Percentiles rank a stretch among this genome's conserved stretches.
phyloP scores from a whole-genome alignment of 768 basidiomycete species.

The Hygrophorus pudorinus region DNA sequence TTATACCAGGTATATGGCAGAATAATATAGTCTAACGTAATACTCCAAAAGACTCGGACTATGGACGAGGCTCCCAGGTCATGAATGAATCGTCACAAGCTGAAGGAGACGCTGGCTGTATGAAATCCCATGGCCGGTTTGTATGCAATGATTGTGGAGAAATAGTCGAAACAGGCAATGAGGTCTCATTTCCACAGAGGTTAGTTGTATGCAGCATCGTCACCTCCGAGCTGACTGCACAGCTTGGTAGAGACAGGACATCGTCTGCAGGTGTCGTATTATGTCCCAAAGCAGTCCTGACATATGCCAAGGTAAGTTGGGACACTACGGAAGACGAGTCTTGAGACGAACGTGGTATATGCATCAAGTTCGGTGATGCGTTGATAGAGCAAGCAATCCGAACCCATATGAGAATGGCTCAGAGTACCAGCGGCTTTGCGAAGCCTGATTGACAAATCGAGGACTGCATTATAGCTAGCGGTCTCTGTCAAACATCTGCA shows the following conservation, averaged over 20 bases:
- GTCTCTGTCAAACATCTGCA: slow-evolving; percentile 53
- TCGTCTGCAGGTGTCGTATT: slow-evolving; percentile 21
- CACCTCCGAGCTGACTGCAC: neutral
- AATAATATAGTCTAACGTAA: neutral
- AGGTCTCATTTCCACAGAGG: too few relatives aligned
- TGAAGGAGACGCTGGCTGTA: slow-evolving; percentile 19
- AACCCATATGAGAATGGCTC: slow-evolving; percentile 31
- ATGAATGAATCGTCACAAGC: slow-evolving; percentile 49
- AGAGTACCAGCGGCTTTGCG: slow-evolving; percentile 49
- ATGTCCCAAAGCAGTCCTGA: slow-evolving; percentile 24
- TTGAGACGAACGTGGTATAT: slow-evolving; percentile 36
- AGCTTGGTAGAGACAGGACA: slow-evolving; percentile 8
- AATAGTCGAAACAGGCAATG: too few relatives aligned
- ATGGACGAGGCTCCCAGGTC: slow-evolving; percentile 45
- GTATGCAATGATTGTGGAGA: neutral
- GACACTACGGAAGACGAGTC: neutral
- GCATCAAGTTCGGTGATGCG: slow-evolving; percentile 37
- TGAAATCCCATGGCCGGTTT: slow-evolving; percentile 22
- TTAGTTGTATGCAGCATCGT: slow-evolving; percentile 1
- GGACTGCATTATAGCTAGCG: slow-evolving; percentile 43
- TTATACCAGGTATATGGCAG: too few relatives aligned
- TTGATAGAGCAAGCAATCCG: slow-evolving; percentile 27
- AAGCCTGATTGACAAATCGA: slow-evolving; percentile 57
- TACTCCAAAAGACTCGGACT: neutral
- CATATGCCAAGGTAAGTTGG: neutral